Evolutionary conservation across 2,329 filamentous ascomycete genomes (phyloP).

Genomic region (Beauveria australis): DNA sequence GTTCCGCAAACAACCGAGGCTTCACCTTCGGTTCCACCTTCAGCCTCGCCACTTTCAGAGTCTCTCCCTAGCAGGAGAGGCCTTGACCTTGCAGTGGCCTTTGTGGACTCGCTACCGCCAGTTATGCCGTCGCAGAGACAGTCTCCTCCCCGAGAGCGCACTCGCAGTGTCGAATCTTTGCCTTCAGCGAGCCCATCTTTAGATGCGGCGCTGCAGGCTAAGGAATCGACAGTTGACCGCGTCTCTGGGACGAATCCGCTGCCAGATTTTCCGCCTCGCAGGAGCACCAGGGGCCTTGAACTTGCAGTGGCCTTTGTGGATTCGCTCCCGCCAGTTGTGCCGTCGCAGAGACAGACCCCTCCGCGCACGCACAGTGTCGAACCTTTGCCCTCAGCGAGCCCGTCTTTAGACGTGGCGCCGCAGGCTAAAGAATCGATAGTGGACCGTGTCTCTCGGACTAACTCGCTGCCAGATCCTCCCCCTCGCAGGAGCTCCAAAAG

Average conservation of each 20-base stretch:
- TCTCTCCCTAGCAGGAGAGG: neutral
- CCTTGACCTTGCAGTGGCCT: neutral
- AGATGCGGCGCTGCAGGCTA: neutral
- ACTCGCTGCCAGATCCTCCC: constrained; percentile 21
- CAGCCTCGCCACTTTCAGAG: neutral
- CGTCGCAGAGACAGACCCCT: neutral
- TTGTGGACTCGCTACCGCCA: neutral
- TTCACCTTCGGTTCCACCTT: neutral
- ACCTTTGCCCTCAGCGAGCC: neutral
- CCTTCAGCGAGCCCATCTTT: neutral
- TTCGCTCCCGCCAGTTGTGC: neutral
- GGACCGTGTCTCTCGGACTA: constrained; percentile 21
- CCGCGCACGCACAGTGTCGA: neutral
- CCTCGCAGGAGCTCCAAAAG: neutral
- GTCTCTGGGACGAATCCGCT: constrained; percentile 26
- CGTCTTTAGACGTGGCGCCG: neutral
- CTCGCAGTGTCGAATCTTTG: neutral
- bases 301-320: too few relatives aligned
- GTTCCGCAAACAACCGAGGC: too few relatives aligned
- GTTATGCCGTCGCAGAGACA: neutral
- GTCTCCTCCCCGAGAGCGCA: neutral
- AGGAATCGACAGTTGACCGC: neutral
- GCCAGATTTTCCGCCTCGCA: constrained; percentile 8
- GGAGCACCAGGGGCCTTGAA: neutral
- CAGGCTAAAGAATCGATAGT: neutral